Evolutionary conservation across 129 eudicot genomes (phyloP).

Genomic region (Centrapalus pauciflorus): DNA sequence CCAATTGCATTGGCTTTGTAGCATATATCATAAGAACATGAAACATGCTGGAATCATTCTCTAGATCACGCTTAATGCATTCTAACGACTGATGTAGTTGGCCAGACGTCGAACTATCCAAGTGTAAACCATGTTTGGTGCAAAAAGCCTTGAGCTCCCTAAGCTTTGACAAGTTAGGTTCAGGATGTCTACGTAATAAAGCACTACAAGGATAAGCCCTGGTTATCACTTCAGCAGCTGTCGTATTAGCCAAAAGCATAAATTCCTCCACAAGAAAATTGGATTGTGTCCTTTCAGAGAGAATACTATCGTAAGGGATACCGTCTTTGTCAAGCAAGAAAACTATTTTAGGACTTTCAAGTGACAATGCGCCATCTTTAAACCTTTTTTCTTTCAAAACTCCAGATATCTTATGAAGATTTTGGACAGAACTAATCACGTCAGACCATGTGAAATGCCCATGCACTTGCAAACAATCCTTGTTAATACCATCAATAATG

Average conservation of each 20-base stretch:
- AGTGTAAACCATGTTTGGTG: slow-evolving; percentile 53
- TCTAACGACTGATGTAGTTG: slow-evolving; percentile 58
- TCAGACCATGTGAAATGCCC: slow-evolving; percentile 64
- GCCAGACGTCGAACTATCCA: slow-evolving; percentile 66
- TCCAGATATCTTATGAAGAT: slow-evolving; percentile 51
- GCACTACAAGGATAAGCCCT: slow-evolving; percentile 78
- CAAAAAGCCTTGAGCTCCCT: slow-evolving; percentile 73
- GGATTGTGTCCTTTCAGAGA: slow-evolving; percentile 44
- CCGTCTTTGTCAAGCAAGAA: slow-evolving; percentile 74
- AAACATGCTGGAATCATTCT: slow-evolving; percentile 58
- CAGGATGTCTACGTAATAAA: slow-evolving; percentile 83
- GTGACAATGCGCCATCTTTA: slow-evolving; percentile 63
- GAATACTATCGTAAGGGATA: slow-evolving; percentile 52
- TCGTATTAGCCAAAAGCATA: slow-evolving; percentile 86
- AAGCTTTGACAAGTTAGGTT: slow-evolving; percentile 75
- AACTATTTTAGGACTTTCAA: slow-evolving; percentile 57
- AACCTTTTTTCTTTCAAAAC: slow-evolving; percentile 63
- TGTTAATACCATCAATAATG: slow-evolving; percentile 56
- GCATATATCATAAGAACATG: slow-evolving; percentile 76
- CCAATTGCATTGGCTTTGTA: slow-evolving; percentile 84
- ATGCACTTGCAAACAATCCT: slow-evolving; percentile 32
- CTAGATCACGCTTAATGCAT: slow-evolving; percentile 48
- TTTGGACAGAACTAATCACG: slow-evolving; percentile 48
- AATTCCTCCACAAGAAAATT: slow-evolving; percentile 86
- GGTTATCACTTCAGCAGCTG: slow-evolving; percentile 82